These are phyloP conservation scores for Fusarium metavorans DNA, from an alignment of 2,329 filamentous ascomycete genomes.

Conservation along the genomic window DNA sequence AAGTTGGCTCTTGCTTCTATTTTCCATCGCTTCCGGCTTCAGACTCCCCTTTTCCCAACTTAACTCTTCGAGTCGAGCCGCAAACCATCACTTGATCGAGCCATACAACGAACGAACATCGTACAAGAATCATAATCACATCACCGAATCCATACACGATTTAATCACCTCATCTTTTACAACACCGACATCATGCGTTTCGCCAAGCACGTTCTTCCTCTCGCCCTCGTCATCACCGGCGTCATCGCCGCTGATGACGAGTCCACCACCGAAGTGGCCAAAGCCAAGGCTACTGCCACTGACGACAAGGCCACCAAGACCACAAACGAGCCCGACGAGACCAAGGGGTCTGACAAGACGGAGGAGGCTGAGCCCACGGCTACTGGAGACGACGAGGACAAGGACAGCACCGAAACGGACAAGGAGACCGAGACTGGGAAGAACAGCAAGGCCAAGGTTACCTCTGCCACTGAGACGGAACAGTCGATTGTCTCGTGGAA, in stretches of 20 bases:
- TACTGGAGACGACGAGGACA: constrained; percentile 10
- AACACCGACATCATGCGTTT: constrained; percentile 39
- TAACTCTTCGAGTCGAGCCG: neutral
- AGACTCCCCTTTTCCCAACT: constrained; percentile 20
- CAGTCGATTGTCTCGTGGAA: constrained; percentile 37
- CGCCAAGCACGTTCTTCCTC: constrained; percentile 43
- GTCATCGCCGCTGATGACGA: constrained; percentile 34
- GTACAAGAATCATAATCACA: constrained; percentile 1
- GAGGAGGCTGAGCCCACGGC: constrained; percentile 24
- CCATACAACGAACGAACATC: neutral
- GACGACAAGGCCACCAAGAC: constrained; percentile 28
- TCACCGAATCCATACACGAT: neutral
- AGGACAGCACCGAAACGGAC: constrained; percentile 12
- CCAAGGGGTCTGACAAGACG: constrained; percentile 2
- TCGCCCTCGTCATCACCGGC: constrained; percentile 40
- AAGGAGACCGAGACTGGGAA: neutral
- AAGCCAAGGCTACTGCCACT: constrained; percentile 23
- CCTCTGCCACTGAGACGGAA: constrained; percentile 21
- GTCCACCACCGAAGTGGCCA: constrained; percentile 26
- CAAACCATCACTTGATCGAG: neutral
- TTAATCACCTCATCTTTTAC: neutral
- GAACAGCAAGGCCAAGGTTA: constrained; percentile 17
- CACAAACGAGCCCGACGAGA: constrained; percentile 29
- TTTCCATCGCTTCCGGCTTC: constrained; percentile 3
- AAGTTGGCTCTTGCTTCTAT: constrained; percentile 3